A percentile compares a stretch with the other conserved stretches of the same genome.
phyloP scores from a whole-genome alignment of 352 stramenopile genomes.

The Globisporangium splendens region DNA sequence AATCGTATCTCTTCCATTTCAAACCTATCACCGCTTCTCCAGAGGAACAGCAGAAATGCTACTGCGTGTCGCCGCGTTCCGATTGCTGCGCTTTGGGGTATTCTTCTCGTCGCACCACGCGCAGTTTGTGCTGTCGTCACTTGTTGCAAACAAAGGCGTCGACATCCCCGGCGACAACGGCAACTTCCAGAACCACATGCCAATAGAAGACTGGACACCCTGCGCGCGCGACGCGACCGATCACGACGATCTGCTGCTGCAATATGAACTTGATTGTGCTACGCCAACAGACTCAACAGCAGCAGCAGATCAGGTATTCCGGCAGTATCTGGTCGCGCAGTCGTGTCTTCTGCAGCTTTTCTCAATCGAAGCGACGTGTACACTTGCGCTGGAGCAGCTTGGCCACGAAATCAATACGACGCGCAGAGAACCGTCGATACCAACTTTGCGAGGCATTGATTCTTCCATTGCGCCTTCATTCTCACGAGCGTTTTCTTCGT shows the following conservation, averaged over 20 bases:
- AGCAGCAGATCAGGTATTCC: not conserved
- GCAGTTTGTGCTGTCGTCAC: constrained; percentile 6
- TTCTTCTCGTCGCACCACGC: constrained; percentile 31
- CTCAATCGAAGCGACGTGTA: constrained; percentile 16
- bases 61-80: constrained; percentile 16
- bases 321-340: constrained; percentile 13
- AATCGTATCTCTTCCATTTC: constrained; percentile 39
- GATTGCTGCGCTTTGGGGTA: constrained; percentile 26
- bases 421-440: not conserved
- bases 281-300: not conserved
- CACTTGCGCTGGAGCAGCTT: not conserved
- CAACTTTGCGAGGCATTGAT: constrained; percentile 11
- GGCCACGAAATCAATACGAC: not conserved
- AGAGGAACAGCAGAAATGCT: not conserved
- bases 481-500: constrained; percentile 1
- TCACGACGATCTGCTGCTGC: constrained; percentile 18
- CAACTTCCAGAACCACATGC: not conserved
- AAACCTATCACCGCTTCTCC: constrained; percentile 10
- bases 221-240: constrained; percentile 17
- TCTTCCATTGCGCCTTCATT: constrained; percentile 6
- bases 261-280: constrained; percentile 23
- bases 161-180: not conserved
- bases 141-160: not conserved
- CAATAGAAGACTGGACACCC: constrained; percentile 23
- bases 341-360: constrained; percentile 24